Conservation (phyloP, 1,284 basidiomycete genomes). For the Neonothopanus nambi region DNA sequence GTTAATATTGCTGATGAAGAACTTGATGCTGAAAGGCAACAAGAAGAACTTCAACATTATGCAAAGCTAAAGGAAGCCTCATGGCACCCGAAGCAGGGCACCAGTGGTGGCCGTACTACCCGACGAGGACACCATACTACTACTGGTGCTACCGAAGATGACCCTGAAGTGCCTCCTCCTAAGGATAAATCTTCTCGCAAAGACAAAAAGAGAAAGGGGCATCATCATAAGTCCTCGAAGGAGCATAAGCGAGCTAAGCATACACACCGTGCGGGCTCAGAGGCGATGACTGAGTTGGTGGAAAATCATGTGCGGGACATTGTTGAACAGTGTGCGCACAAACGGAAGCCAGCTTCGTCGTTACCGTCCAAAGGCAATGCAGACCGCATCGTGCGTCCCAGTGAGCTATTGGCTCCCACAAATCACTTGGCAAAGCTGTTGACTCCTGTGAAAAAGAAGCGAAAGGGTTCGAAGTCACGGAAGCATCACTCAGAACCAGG, state of each 20-base stretch:
- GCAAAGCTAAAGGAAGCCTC: constrained; percentile 4
- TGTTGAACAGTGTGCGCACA: constrained; percentile 7
- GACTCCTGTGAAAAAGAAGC: background rate
- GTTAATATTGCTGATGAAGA: constrained; percentile 15
- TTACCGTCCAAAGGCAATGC: too few species aligned
- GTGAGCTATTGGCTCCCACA: constrained; percentile 10
- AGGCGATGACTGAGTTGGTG: constrained; percentile 8
- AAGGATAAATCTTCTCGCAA: background rate
- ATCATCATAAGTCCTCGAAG: background rate
- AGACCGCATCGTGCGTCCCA: background rate
- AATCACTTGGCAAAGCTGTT: constrained; percentile 8
- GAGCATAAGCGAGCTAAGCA: background rate
- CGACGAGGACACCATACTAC: background rate
- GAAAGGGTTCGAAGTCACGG: background rate
- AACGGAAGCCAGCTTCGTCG: background rate
- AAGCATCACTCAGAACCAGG: background rate
- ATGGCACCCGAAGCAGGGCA: too few species aligned
- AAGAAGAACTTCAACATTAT: constrained; percentile 13
- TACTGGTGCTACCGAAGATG: background rate
- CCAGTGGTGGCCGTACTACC: background rate
- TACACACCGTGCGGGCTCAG: constrained; percentile 3
- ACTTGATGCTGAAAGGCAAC: constrained; percentile 19
- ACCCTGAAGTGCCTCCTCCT: background rate
- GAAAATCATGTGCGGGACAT: constrained; percentile 5
- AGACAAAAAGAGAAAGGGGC: background rate